Base-by-base conservation (phyloP, 768 basidiomycete genomes). In the Agaricus subrufescens region DNA sequence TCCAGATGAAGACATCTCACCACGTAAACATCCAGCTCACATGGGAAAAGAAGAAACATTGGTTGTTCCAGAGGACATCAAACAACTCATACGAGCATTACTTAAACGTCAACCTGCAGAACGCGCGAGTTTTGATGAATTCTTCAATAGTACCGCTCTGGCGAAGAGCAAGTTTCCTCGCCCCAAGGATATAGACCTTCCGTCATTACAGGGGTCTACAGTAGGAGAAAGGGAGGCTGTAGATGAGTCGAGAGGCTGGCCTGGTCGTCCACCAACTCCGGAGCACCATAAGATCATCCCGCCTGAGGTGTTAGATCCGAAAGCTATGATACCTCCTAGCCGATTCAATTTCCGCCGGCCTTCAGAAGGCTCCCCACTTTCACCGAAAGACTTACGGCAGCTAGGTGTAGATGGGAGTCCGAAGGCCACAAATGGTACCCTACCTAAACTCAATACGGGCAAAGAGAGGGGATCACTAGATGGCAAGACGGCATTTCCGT, bases 101-200 rank as follows among this genome's bases (percentile, higher is more conserved):
- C 75, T 99, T 48, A 92, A 88, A 69, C 84, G 91, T 29, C 83
- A 86, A 40, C 94, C 97, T 0, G 79, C 77, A 0, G 91, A 97
- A 66, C 79, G 96, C 2, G 87, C 92, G 25, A 86, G 80, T 54
- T 99, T 95, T 58, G 91, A 95, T 11, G 91, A 94, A 42, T 98
- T 97, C 72, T 99, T 99, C 67, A 77, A 79, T 50, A 91, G 89
- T 60, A 79, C 78, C 31, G 94, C 87, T 37, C 74, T 89, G 61
- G 85, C 80, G 27, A 89, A 87, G 66, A 86, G 82, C 39, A 92
- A 87, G 71, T 91, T 91, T 64, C 84, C 86, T 5, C 73, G 84
- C 45, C 82, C 84, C 6, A 65, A 70, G 42, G 71, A 74, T 58
- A 65, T 67, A 29, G 58, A 67, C 26, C 69, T 71, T 63, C 54